Percentiles rank a stretch among this genome's conserved stretches.
Evolutionary conservation across 2,329 filamentous ascomycete genomes (phyloP).

Genomic region (Hypoxylon sp.): DNA sequence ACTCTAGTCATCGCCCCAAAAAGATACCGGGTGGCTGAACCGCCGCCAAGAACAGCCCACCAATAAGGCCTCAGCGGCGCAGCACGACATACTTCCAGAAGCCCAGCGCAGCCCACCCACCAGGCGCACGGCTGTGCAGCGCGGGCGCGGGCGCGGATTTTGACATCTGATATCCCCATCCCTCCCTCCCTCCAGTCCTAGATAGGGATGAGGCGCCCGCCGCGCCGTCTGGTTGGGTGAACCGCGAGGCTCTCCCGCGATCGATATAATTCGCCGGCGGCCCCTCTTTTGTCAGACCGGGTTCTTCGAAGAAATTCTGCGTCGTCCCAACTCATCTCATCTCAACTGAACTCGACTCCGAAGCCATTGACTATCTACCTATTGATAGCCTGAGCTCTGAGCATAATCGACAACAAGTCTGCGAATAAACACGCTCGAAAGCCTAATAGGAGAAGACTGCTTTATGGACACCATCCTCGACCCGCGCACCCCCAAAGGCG

Average conservation of each 20-base stretch:
- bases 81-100: neutral
- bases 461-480: conserved; percentile 23
- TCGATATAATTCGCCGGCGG: conserved; percentile 19
- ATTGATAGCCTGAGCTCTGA: too few species aligned
- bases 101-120: neutral
- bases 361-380: neutral
- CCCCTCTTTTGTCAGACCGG: conserved; percentile 27
- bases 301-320: conserved; percentile 3
- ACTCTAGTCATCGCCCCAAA: neutral
- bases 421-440: neutral
- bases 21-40: neutral
- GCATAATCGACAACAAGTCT: neutral
- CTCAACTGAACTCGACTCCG: too few species aligned
- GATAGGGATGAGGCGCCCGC: conserved; percentile 8
- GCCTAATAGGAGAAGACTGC: neutral
- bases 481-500: conserved; percentile 30
- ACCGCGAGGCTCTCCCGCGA: conserved; percentile 29
- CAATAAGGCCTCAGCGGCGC: neutral
- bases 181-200: conserved; percentile 2
- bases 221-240: conserved; percentile 26
- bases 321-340: neutral
- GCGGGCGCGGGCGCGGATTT: neutral
- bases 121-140: neutral
- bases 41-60: neutral
- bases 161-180: neutral